Conservation (phyloP, 495 filamentous ascomycete species). For the Talaromyces thailandensis region DNA sequence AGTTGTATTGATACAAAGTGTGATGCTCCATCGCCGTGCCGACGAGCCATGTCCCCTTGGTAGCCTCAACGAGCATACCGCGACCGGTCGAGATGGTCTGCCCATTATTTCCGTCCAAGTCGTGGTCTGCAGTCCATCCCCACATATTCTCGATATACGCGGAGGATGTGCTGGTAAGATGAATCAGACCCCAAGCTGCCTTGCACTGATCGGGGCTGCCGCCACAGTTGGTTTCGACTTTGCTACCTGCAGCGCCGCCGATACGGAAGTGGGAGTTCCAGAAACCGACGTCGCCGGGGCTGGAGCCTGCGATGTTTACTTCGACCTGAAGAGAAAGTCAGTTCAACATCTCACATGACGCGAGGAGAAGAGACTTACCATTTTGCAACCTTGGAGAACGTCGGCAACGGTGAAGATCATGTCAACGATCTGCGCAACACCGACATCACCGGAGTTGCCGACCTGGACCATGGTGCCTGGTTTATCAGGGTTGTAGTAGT, state of each 20-base stretch:
- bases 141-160: slow-evolving; percentile 51
- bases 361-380: slow-evolving; percentile 19
- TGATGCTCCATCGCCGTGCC: slow-evolving; percentile 38
- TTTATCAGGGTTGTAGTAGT: slow-evolving; percentile 39
- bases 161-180: slow-evolving; percentile 36
- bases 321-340: slow-evolving; percentile 17
- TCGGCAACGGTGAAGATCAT: slow-evolving; percentile 44
- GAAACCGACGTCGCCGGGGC: slow-evolving; percentile 46
- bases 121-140: slow-evolving; percentile 50
- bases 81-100: slow-evolving; percentile 42
- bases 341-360: background rate
- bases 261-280: slow-evolving; percentile 48
- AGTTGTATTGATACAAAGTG: slow-evolving; percentile 43
- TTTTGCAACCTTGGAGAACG: slow-evolving; percentile 38
- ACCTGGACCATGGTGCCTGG: slow-evolving; percentile 52
- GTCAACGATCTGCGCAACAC: slow-evolving; percentile 49
- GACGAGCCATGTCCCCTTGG: slow-evolving; percentile 30
- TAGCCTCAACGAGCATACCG: slow-evolving; percentile 40
- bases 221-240: slow-evolving; percentile 30
- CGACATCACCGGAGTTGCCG: slow-evolving; percentile 47
- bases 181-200: slow-evolving; percentile 42
- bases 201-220: slow-evolving; percentile 31
- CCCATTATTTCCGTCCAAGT: slow-evolving; percentile 28
- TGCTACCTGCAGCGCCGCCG: slow-evolving; percentile 40
- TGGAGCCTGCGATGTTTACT: slow-evolving; percentile 40